Percentiles rank a stretch among this genome's conserved stretches.
phyloP scores from a whole-genome alignment of 1,284 basidiomycete genomes.

The Rhodotorula sp. region DNA sequence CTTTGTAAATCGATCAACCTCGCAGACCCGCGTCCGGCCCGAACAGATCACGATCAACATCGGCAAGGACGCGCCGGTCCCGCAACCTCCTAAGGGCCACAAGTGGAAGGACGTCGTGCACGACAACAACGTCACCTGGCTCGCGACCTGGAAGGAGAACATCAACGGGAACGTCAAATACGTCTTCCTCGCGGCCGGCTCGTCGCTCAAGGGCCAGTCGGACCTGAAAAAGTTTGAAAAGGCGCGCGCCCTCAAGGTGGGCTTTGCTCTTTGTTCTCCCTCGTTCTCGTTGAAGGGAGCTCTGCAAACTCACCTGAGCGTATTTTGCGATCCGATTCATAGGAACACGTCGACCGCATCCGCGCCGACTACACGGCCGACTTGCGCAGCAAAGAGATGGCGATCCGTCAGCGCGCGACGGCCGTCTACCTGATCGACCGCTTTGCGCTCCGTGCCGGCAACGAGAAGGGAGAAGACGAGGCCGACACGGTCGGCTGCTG shows the following conservation, averaged over 20 bases:
- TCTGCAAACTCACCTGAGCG: not conserved
- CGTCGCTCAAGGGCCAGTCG: slow-evolving; percentile 91
- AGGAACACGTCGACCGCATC: slow-evolving; percentile 87
- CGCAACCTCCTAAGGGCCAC: slow-evolving; percentile 50
- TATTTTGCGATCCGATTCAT: not conserved
- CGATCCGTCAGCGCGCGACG: slow-evolving; percentile 86
- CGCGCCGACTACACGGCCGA: slow-evolving; percentile 81
- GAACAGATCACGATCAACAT: slow-evolving; percentile 96
- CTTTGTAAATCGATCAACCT: not conserved
- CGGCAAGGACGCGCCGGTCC: slow-evolving; percentile 67
- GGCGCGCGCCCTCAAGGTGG: slow-evolving; percentile 85
- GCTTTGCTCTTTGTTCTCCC: slow-evolving; percentile 29
- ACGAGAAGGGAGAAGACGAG: slow-evolving; percentile 97
- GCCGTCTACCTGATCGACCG: slow-evolving; percentile 97
- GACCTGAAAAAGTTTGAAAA: slow-evolving; percentile 97
- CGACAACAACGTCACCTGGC: slow-evolving; percentile 93
- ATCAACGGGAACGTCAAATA: slow-evolving; percentile 56
- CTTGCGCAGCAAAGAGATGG: slow-evolving; percentile 84
- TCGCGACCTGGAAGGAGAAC: slow-evolving; percentile 89
- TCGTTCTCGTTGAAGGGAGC: not conserved
- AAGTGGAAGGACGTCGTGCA: slow-evolving; percentile 60
- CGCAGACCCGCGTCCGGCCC: slow-evolving; percentile 75
- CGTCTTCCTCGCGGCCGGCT: slow-evolving; percentile 90
- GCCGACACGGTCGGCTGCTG: slow-evolving; percentile 97
- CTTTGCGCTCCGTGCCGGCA: slow-evolving; percentile 90